Percentiles rank a stretch among this genome's conserved stretches.
Conservation (phyloP, 2,329 filamentous ascomycete genomes). For the Dendrostoma leiphaemia region DNA sequence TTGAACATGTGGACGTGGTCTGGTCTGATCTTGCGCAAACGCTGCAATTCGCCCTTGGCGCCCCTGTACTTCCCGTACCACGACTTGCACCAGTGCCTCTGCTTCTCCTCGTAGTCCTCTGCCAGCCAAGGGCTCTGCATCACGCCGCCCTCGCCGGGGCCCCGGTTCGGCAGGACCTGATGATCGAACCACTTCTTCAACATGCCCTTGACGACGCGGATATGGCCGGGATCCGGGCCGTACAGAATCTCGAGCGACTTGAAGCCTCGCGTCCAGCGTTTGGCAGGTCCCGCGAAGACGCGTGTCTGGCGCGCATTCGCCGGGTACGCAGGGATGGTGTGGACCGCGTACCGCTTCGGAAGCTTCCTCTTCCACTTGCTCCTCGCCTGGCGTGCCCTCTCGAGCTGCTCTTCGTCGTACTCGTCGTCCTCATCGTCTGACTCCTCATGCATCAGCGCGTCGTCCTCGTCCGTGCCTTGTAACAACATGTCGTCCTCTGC, state of each 20-base stretch:
- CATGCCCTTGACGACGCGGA: constrained; percentile 36
- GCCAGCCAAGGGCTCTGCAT: constrained; percentile 40
- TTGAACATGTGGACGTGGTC: constrained; percentile 18
- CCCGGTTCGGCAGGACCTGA: constrained; percentile 38
- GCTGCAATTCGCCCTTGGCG: constrained; percentile 19
- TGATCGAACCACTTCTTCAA: constrained; percentile 40
- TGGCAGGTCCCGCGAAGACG: constrained; percentile 36
- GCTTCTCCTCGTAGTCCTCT: constrained; percentile 32
- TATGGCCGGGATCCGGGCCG: constrained; percentile 34
- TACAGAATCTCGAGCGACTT: constrained; percentile 41
- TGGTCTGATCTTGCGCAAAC: constrained; percentile 11
- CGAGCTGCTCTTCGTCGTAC: not conserved
- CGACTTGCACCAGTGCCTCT: constrained; percentile 28
- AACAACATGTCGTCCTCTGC: not conserved
- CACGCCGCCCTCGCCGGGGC: constrained; percentile 26
- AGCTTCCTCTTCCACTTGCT: constrained; percentile 9
- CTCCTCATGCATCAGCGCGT: not conserved
- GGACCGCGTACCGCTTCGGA: constrained; percentile 16
- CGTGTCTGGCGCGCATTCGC: constrained; percentile 30
- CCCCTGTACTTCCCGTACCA: constrained; percentile 27
- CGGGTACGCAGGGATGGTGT: constrained; percentile 33
- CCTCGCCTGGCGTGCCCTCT: not conserved
- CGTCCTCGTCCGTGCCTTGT: not conserved
- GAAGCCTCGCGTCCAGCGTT: constrained; percentile 32
- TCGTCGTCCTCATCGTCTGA: not conserved